Conservation (phyloP, 2,329 filamentous ascomycete species). For the Epichloe aotearoae region DNA sequence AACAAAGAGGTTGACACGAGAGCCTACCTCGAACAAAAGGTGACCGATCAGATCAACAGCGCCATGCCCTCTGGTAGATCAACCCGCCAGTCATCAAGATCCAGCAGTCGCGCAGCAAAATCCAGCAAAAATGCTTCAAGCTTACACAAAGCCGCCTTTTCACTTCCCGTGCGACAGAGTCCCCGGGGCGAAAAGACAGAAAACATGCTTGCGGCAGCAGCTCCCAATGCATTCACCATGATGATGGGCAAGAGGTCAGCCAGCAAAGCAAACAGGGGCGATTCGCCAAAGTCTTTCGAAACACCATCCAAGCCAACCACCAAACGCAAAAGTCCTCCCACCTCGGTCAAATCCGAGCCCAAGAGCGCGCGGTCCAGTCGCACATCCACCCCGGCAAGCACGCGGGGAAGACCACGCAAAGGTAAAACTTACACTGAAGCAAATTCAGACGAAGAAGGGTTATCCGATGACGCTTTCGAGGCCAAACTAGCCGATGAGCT, state of each 20-base stretch:
- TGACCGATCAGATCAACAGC: constrained; percentile 46
- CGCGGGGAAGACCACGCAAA: constrained; percentile 37
- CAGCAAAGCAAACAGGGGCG: constrained; percentile 14
- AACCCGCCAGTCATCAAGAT: constrained; percentile 22
- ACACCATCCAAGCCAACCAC: constrained; percentile 10
- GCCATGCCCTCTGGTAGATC: constrained; percentile 19
- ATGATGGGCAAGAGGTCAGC: constrained; percentile 35
- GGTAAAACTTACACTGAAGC: constrained; percentile 37
- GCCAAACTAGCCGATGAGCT: constrained; percentile 56
- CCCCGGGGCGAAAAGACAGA: constrained; percentile 19
- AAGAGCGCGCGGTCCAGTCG: constrained; percentile 69
- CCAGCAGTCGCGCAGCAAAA: constrained; percentile 17
- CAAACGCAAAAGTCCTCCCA: constrained; percentile 22
- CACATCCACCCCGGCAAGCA: constrained; percentile 56
- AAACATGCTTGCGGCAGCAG: constrained; percentile 9
- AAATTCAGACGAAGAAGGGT: constrained; percentile 42
- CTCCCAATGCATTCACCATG: constrained; percentile 35
- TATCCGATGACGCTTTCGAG: constrained; percentile 80
- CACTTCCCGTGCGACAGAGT: constrained; percentile 24
- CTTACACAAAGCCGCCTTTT: constrained; percentile 9
- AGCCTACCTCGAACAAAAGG: constrained; percentile 71
- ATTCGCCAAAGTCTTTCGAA: constrained; percentile 8
- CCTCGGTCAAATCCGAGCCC: constrained; percentile 20
- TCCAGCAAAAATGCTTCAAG: constrained; percentile 8
- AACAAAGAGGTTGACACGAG: constrained; percentile 48